phyloP scores from a whole-genome alignment of 495 filamentous ascomycete genomes.

The Opeltia flavorubescens region DNA sequence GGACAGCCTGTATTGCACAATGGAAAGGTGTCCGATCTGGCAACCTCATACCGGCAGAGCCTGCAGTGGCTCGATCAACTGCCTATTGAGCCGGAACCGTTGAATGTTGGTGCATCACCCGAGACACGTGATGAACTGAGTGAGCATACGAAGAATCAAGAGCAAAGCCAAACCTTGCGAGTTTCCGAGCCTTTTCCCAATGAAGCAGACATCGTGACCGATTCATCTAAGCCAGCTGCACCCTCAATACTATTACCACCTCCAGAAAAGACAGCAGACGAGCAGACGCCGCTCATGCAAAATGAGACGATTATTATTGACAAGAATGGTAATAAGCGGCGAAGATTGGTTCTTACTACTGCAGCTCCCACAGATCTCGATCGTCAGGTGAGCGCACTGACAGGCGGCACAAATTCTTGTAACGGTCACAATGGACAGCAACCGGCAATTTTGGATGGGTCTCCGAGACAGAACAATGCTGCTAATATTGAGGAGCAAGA shows the following conservation, averaged over 20 bases:
- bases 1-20: neutral
- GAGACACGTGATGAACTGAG: too few relatives aligned
- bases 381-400: too few relatives aligned
- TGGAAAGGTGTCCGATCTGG: neutral
- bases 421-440: neutral
- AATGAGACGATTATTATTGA: constrained; percentile 23
- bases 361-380: neutral
- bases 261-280: neutral
- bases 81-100: neutral
- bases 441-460: too few relatives aligned
- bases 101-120: neutral
- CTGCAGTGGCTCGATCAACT: neutral
- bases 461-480: too few relatives aligned
- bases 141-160: too few relatives aligned
- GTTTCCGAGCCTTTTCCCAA: too few relatives aligned
- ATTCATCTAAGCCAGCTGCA: too few relatives aligned
- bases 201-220: too few relatives aligned
- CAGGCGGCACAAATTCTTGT: neutral
- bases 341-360: constrained; percentile 15
- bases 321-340: constrained; percentile 27
- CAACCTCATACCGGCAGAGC: neutral
- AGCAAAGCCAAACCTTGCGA: too few relatives aligned
- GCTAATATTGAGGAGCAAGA: too few relatives aligned
- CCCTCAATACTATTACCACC: too few relatives aligned
- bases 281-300: neutral